Percentiles rank a stretch among this genome's conserved stretches.
phyloP scores from a whole-genome alignment of 1,284 basidiomycete species.

The Ceratobasidium sp. region DNA sequence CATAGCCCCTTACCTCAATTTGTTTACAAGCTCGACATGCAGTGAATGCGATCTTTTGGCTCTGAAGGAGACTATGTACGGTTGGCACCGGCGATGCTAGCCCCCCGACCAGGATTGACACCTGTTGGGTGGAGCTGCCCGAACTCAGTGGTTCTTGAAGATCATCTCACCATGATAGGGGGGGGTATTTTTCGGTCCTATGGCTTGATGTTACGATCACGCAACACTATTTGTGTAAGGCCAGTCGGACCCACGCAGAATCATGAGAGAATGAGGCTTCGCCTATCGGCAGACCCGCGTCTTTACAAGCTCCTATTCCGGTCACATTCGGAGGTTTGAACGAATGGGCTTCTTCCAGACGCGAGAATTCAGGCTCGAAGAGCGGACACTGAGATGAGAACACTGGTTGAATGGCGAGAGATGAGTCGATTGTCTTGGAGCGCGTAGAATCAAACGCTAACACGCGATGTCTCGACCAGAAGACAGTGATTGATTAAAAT shows the following conservation, averaged over 20 bases:
- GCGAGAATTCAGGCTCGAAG: neutral
- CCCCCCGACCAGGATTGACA: neutral
- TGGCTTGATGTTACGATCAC: neutral
- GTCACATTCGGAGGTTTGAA: neutral
- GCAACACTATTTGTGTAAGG: neutral
- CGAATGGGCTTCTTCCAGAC: slow-evolving; percentile 18
- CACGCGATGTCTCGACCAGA: neutral
- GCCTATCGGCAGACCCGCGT: neutral
- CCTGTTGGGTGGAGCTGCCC: neutral
- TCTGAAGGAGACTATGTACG: neutral
- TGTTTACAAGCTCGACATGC: neutral
- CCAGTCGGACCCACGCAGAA: neutral
- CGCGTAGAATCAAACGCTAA: neutral
- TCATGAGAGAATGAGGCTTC: neutral
- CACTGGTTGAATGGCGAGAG: neutral
- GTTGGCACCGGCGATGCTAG: neutral
- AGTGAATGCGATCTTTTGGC: neutral
- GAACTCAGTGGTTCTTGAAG: neutral
- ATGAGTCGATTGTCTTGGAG: neutral
- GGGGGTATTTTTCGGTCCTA: neutral
- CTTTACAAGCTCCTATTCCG: neutral
- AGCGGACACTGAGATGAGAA: neutral
- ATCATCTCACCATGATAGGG: neutral
- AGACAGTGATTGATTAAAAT: neutral
- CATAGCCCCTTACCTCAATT: neutral